Evolutionary conservation across 2,329 filamentous ascomycete genomes (phyloP).

Genomic region (Colletotrichum lupini): DNA sequence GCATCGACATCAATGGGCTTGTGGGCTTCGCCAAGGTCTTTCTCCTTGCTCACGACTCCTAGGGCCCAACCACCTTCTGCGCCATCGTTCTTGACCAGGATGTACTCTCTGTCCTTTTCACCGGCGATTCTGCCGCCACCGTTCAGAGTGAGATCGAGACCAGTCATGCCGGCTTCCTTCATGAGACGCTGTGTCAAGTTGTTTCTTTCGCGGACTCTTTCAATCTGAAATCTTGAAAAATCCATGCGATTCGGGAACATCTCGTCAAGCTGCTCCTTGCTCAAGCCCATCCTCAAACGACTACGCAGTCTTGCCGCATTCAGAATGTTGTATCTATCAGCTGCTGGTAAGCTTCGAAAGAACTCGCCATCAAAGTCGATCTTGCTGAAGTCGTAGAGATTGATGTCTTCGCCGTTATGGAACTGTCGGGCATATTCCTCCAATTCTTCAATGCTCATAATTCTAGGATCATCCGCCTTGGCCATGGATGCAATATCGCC

Average conservation of each 20-base stretch:
- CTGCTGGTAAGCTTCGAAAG: constrained; percentile 88
- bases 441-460: constrained; percentile 95
- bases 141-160: constrained; percentile 74
- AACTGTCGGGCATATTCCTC: constrained; percentile 96
- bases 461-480: constrained; percentile 88
- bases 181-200: constrained; percentile 94
- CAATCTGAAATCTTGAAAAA: constrained; percentile 96
- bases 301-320: constrained; percentile 92
- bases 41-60: constrained; percentile 89
- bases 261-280: constrained; percentile 92
- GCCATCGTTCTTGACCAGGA: constrained; percentile 94
- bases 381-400: constrained; percentile 95
- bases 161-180: constrained; percentile 91
- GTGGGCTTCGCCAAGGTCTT: constrained; percentile 80
- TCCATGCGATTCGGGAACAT: constrained; percentile 99
- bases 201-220: constrained; percentile 91
- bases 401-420: constrained; percentile 89
- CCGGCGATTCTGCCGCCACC: constrained; percentile 76
- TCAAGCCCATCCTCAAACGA: constrained; percentile 92
- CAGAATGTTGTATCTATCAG: constrained; percentile 95
- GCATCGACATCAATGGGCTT: constrained; percentile 94
- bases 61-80: constrained; percentile 96
- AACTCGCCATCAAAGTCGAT: constrained; percentile 98
- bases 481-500: constrained; percentile 87
- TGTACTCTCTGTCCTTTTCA: constrained; percentile 92